Evolutionary conservation across 495 filamentous ascomycete species (phyloP), one percentile per base, ranked within the genome.

Genomic region (Xylaria acuta): DNA sequence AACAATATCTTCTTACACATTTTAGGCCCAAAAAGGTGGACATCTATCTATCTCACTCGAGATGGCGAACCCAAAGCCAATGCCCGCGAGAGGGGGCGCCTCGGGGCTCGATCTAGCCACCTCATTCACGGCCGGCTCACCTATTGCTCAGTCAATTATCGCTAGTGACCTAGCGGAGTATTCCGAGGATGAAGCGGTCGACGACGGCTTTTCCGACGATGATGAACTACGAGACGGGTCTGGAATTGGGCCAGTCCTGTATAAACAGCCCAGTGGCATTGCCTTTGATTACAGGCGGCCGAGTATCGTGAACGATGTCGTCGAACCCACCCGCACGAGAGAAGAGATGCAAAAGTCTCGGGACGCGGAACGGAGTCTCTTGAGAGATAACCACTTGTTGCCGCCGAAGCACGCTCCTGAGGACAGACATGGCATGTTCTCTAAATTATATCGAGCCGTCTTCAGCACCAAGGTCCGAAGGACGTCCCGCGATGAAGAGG

Each of bases 321-420:
- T 87, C 25, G 84, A 88, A 22, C 80, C 80, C 3, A 81, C 81
- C 40, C 77, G 93, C 51, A 89, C 87, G 0, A 88, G 87, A 62
- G 85, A 86, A 36, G 92, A 95, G 69, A 85, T 86, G 18, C 84
- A 88, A 54, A 84, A 88, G 51, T 89, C 88, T n/a, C 86, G 91
- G 25, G 82, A 88, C 32, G 92, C 94, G 62, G 94, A 96, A 80
- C 85, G 92, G 66, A 89, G 90, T 70, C 81, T 97, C 53, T 79
- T 97, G 36, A 84, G 91, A 64, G 94, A 97, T 75, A 96, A 95
- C 76, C 84, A 92, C 75, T 78, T 96, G 69, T 86, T 94, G 18
- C 86, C 89, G 9, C 88, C 90, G 20, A 91, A 92, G 73, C 88
- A 90, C 75, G 81, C 83, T 6, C 11, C 64, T 67, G 38, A 59